phyloP scores from a whole-genome alignment of 495 filamentous ascomycete species.

The Elaphomyces granulatus region DNA sequence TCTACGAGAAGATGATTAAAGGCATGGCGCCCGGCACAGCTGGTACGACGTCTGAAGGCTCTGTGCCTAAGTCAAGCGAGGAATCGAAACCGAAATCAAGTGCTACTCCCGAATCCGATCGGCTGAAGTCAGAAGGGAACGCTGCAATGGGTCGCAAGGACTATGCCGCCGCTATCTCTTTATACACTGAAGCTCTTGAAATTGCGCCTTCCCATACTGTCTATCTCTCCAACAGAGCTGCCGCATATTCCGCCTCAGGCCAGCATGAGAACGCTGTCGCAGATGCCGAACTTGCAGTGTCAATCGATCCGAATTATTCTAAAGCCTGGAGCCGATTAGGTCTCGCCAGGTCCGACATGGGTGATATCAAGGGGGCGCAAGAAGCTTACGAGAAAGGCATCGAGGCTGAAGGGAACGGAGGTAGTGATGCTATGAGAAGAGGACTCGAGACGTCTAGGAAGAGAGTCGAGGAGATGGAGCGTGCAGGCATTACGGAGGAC shows the following conservation, averaged over 20 bases:
- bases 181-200: slow-evolving; percentile 71
- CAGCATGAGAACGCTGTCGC: slow-evolving; percentile 66
- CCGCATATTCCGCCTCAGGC: slow-evolving; percentile 66
- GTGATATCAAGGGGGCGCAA: slow-evolving; percentile 79
- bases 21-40: slow-evolving; percentile 35
- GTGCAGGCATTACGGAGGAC: slow-evolving; percentile 33
- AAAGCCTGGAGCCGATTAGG: slow-evolving; percentile 93
- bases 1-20: slow-evolving; percentile 87
- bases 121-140: slow-evolving; percentile 83
- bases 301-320: slow-evolving; percentile 79
- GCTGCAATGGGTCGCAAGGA: slow-evolving; percentile 87
- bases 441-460: slow-evolving; percentile 84
- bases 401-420: slow-evolving; percentile 83
- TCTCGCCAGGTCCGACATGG: slow-evolving; percentile 76
- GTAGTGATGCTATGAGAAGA: slow-evolving; percentile 70
- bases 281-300: slow-evolving; percentile 80
- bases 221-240: slow-evolving; percentile 94
- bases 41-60: slow-evolving; percentile 12
- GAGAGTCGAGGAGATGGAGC: slow-evolving; percentile 56
- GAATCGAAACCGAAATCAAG: slow-evolving; percentile 20
- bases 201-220: slow-evolving; percentile 79
- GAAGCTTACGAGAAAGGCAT: slow-evolving; percentile 91
- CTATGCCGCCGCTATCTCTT: slow-evolving; percentile 62
- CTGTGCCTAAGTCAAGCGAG: slow-evolving; percentile 10
- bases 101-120: slow-evolving; percentile 57